A percentile compares a stretch with the other conserved stretches of the same genome.
Conservation (phyloP, 179 eudicot species). For the Carnegiea gigantea region DNA sequence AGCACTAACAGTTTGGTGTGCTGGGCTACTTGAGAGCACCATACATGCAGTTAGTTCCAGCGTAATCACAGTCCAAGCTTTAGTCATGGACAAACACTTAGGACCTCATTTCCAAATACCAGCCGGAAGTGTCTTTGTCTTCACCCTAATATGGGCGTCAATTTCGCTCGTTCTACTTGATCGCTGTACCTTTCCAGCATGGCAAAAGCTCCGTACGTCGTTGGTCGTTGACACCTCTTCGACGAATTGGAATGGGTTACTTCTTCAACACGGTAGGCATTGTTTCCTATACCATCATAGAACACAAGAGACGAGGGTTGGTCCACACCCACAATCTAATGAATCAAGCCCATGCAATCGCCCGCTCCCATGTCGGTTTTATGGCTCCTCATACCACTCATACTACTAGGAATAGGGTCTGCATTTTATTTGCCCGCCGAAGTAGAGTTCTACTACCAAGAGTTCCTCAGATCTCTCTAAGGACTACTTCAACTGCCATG, state of each 20-base stretch:
- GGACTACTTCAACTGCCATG: constrained; percentile 48
- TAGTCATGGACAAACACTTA: constrained; percentile 42
- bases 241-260: constrained; percentile 29
- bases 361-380: constrained; percentile 27
- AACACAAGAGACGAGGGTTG: constrained; percentile 20
- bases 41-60: constrained; percentile 33
- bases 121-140: constrained; percentile 38
- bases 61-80: constrained; percentile 36
- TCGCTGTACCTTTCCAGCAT: constrained; percentile 24
- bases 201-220: constrained; percentile 16
- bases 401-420: constrained; percentile 37
- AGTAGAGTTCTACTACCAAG: constrained; percentile 47
- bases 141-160: constrained; percentile 29
- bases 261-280: constrained; percentile 28
- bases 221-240: constrained; percentile 19
- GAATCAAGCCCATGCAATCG: constrained; percentile 16
- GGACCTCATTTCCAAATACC: constrained; percentile 38
- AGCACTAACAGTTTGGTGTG: constrained; percentile 43
- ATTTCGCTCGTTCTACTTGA: constrained; percentile 26
- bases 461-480: constrained; percentile 43
- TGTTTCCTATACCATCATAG: constrained; percentile 26
- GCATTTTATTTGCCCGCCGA: constrained; percentile 49
- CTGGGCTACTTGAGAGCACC: constrained; percentile 35
- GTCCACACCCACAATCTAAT: background rate
- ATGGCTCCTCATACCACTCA: constrained; percentile 37